These are phyloP conservation scores for Phytophthora rubi DNA, from an alignment of 352 stramenopile species.

Conservation along the genomic window DNA sequence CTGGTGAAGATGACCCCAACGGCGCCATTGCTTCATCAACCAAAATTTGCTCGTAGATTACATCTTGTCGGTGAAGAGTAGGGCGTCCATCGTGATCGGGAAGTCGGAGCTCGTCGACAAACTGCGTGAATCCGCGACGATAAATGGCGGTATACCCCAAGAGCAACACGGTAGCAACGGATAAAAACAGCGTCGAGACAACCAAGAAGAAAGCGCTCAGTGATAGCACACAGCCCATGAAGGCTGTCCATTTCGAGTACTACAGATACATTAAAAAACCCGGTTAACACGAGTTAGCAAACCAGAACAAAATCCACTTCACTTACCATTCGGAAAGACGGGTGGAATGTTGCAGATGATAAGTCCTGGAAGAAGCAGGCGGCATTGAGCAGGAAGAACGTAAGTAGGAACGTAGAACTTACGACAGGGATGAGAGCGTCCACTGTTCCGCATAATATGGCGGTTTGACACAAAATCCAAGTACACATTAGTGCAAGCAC, in stretches of 20 bases:
- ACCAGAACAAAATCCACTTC: not conserved
- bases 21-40: conserved; percentile 14
- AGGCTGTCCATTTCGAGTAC: conserved; percentile 61
- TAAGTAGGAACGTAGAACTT: conserved; percentile 51
- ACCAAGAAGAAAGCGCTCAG: conserved; percentile 50
- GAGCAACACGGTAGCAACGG: conserved; percentile 25
- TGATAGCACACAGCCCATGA: conserved; percentile 51
- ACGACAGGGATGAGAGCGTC: conserved; percentile 51
- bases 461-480: conserved; percentile 43
- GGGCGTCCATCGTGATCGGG: conserved; percentile 14
- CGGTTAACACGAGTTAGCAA: not conserved
- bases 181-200: conserved; percentile 51
- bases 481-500: conserved; percentile 12
- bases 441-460: conserved; percentile 49
- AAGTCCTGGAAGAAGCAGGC: conserved; percentile 64
- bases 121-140: conserved; percentile 29
- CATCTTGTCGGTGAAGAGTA: conserved; percentile 15
- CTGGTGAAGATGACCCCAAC: conserved; percentile 12
- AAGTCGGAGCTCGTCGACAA: conserved; percentile 35
- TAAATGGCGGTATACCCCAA: conserved; percentile 41
- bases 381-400: conserved; percentile 60
- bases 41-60: conserved; percentile 26
- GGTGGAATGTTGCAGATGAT: conserved; percentile 42
- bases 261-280: conserved; percentile 11
- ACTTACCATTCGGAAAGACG: conserved; percentile 56